Percentiles rank a stretch among this genome's conserved stretches.
Evolutionary conservation across 768 basidiomycete species (phyloP).

Genomic region (Termitomyces sp.): DNA sequence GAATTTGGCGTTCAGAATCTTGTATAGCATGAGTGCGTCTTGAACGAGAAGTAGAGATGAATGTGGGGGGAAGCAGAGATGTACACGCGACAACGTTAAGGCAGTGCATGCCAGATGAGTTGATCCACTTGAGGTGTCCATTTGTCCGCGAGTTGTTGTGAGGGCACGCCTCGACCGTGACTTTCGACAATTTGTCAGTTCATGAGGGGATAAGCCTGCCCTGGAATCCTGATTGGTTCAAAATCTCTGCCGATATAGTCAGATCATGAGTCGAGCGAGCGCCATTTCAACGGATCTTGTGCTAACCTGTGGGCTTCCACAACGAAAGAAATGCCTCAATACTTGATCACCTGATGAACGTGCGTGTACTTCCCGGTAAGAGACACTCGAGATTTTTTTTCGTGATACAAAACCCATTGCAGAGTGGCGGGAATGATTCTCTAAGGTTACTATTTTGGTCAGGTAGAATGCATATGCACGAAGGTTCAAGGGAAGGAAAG

Average conservation of each 20-base stretch:
- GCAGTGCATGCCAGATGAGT: not conserved
- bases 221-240: too few relatives aligned
- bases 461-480: too few relatives aligned
- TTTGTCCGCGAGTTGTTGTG: not conserved
- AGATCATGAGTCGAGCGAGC: not conserved
- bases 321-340: not conserved
- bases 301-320: not conserved
- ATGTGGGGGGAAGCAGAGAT: not conserved
- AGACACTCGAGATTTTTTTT: too few relatives aligned
- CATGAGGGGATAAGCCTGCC: too few relatives aligned
- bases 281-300: not conserved
- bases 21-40: conserved; percentile 1
- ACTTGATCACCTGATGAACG: not conserved
- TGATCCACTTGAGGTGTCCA: not conserved
- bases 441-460: too few relatives aligned
- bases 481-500: too few relatives aligned
- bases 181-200: not conserved
- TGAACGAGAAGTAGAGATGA: too few relatives aligned
- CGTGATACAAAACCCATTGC: not conserved
- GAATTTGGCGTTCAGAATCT: conserved; percentile 11
- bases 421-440: too few relatives aligned
- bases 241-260: too few relatives aligned
- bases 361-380: too few relatives aligned
- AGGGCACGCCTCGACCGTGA: not conserved
- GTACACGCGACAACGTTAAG: not conserved